Evolutionary conservation across 2,329 filamentous ascomycete genomes (phyloP).

Genomic region (Plectosphaerella cucumerina): DNA sequence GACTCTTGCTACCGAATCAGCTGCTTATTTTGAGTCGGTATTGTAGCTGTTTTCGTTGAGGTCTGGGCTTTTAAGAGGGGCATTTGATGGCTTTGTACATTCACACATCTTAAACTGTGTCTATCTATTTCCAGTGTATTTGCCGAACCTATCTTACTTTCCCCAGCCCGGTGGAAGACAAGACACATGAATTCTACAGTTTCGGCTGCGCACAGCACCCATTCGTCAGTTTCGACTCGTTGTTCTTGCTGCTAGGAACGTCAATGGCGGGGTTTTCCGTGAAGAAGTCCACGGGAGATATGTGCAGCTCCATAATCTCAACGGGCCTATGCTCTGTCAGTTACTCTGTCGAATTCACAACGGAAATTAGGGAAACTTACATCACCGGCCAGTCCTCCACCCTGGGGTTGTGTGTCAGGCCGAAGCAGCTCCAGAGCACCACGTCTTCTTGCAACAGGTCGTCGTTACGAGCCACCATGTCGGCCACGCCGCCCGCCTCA

Average conservation of each 20-base stretch:
- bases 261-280: slow-evolving; percentile 41
- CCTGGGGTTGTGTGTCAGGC: slow-evolving; percentile 53
- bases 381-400: slow-evolving; percentile 58
- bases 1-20: slow-evolving; percentile 7
- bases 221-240: too few relatives aligned
- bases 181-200: too few relatives aligned
- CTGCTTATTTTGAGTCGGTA: neutral
- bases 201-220: too few relatives aligned
- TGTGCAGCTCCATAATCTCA: neutral
- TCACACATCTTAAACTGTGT: too few relatives aligned
- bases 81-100: too few relatives aligned
- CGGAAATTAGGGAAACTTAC: slow-evolving; percentile 16
- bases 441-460: slow-evolving; percentile 42
- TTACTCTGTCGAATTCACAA: neutral
- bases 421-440: slow-evolving; percentile 41
- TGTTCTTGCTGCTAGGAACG: slow-evolving; percentile 27
- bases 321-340: neutral
- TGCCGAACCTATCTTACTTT: too few relatives aligned
- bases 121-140: too few relatives aligned
- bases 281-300: slow-evolving; percentile 39
- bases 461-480: slow-evolving; percentile 42
- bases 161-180: too few relatives aligned
- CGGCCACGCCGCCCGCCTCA: slow-evolving; percentile 38
- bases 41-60: too few relatives aligned
- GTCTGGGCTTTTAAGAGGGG: too few relatives aligned